A percentile compares a stretch with the other conserved stretches of the same genome.
These are phyloP conservation scores for Colletotrichum abscissum DNA, from an alignment of 2,329 filamentous ascomycete genomes.

Conservation along the genomic window DNA sequence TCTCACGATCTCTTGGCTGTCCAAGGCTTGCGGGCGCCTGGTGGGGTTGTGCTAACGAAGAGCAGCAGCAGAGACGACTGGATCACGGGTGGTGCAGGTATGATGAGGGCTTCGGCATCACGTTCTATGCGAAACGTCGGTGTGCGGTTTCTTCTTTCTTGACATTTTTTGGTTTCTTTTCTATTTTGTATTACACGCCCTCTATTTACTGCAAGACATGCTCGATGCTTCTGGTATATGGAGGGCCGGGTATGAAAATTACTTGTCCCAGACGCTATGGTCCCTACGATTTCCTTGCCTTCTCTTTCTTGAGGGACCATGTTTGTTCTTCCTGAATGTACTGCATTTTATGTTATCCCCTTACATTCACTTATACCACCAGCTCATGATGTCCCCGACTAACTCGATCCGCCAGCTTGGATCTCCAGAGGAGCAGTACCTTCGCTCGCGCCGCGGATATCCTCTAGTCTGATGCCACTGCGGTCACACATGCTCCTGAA, in stretches of 20 bases:
- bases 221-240: background rate
- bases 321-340: background rate
- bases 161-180: background rate
- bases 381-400: background rate
- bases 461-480: slow-evolving; percentile 76
- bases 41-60: too few relatives aligned
- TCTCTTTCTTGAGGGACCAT: background rate
- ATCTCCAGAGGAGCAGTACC: slow-evolving; percentile 41
- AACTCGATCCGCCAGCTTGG: slow-evolving; percentile 27
- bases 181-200: background rate
- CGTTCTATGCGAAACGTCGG: background rate
- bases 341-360: slow-evolving; percentile 33
- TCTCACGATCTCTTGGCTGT: background rate
- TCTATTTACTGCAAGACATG: background rate
- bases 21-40: too few relatives aligned
- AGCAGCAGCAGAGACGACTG: background rate
- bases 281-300: background rate
- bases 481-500: slow-evolving; percentile 92
- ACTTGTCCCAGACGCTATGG: background rate
- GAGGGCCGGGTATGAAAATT: background rate
- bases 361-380: background rate
- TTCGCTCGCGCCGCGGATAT: slow-evolving; percentile 59
- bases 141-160: background rate
- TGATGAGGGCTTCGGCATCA: background rate
- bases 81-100: background rate